Evolutionary conservation across 257 asterid species (phyloP), one percentile per base, ranked within the genome.

Genomic region (Fraxinus americana): DNA sequence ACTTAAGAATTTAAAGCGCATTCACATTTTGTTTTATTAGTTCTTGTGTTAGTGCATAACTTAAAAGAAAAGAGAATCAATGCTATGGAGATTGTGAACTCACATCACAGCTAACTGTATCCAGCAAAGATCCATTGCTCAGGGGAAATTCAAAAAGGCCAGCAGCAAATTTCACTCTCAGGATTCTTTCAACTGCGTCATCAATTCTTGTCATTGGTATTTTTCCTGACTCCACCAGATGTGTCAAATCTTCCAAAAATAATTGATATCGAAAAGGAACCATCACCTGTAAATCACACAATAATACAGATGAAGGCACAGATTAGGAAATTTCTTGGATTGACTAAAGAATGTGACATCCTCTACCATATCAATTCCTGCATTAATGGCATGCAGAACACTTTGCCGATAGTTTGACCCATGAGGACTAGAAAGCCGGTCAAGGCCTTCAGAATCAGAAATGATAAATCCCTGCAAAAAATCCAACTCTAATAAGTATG

Each of bases 351-450:
- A n/a, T 16, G 3, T 16, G 74, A 23, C 45, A 65, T 52, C 54
- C 36, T 52, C 72, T 82, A 91, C 97, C 98, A 92, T 92, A 80
- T 94, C 97, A 69, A 94, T 71, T 54, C 98, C 98, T 63, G 98
- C 91, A 86, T 50, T 87, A 78, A 94, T 81, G 73, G 96, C 92
- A 30, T 83, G 41, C 43, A 90, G 83, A 87, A 94, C 85, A 75
- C 96, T 83, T 52, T 87, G 90, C 77, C 68, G 84, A 68, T 92
- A 91, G 80, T 87, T 90, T 38, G 94, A 86, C 48, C 97, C 97
- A 83, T 85, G 82, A 74, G 97, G 96, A 74, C 73, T 63, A 69
- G 88, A 86, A 78, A 94, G 92, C 81, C 98, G 85, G 86, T 93
- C 97, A 30, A 94, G 83, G 68, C 85, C 98, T 86, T 91, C 96